Conservation (phyloP, 768 basidiomycete genomes). For the Lyophyllum shimeji region DNA sequence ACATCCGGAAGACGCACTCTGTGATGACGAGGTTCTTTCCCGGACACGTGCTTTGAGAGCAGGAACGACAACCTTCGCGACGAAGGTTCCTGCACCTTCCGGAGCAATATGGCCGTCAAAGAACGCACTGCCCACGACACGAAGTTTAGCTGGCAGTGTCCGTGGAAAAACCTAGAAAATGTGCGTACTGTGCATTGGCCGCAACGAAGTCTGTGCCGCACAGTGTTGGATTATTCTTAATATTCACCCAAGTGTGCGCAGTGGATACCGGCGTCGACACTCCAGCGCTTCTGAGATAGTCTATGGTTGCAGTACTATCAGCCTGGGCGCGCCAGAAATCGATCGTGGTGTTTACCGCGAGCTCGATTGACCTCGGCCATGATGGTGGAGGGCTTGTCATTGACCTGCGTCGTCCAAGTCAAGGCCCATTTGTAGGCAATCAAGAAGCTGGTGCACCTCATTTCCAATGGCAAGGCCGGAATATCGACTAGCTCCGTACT, state of each 20-base stretch:
- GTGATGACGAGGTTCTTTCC: constrained; percentile 16
- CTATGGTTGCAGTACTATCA: constrained; percentile 11
- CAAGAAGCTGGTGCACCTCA: constrained; percentile 18
- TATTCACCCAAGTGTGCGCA: constrained; percentile 34
- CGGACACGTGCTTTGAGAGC: constrained; percentile 14
- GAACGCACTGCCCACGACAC: background rate
- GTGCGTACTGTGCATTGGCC: constrained; percentile 38
- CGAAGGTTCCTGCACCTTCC: constrained; percentile 14
- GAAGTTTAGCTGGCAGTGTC: background rate
- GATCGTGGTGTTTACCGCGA: constrained; percentile 22
- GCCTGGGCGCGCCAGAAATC: background rate
- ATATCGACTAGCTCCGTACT: constrained; percentile 30
- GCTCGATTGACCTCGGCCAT: constrained; percentile 33
- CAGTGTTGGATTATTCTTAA: constrained; percentile 28
- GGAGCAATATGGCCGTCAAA: constrained; percentile 9
- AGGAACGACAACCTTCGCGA: constrained; percentile 10
- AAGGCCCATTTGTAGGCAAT: background rate
- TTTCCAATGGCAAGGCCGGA: constrained; percentile 36
- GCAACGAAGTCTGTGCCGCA: constrained; percentile 37
- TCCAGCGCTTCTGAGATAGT: constrained; percentile 27
- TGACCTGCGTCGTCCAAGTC: constrained; percentile 8
- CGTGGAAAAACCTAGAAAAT: background rate
- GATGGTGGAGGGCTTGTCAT: constrained; percentile 28
- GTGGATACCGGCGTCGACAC: constrained; percentile 34
- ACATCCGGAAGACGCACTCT: constrained; percentile 5